Evolutionary conservation across 1,284 basidiomycete genomes (phyloP).

Genomic region (Microbotryomycetes sp.): DNA sequence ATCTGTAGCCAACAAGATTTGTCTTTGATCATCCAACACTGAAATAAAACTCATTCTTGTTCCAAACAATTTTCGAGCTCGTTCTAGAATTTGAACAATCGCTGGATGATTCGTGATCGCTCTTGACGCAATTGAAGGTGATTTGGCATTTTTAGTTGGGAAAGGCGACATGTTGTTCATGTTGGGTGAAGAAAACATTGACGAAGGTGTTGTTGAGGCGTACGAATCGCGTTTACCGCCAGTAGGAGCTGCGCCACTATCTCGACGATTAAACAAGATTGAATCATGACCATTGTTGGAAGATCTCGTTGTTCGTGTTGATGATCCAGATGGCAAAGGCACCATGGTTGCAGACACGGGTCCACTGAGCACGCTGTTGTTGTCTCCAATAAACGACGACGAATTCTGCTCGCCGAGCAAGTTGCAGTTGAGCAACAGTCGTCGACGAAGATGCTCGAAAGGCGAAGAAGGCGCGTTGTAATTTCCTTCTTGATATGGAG

Average conservation of each 20-base stretch:
- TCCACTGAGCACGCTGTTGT: not conserved
- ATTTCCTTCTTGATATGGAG: not conserved
- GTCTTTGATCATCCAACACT: not conserved
- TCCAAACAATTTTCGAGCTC: not conserved
- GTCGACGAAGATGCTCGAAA: not conserved
- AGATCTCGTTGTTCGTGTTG: not conserved
- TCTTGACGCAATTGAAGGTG: not conserved
- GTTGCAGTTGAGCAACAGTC: not conserved
- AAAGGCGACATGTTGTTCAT: not conserved
- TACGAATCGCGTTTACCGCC: not conserved
- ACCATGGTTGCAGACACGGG: not conserved
- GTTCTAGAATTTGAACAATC: not conserved
- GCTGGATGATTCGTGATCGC: constrained; percentile 1
- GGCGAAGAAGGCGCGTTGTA: not conserved
- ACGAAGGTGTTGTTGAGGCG: constrained; percentile 1
- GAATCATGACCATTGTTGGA: not conserved
- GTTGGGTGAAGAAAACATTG: not conserved
- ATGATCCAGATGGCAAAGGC: not conserved
- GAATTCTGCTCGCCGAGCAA: not conserved
- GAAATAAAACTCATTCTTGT: not conserved
- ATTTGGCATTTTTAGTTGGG: not conserved
- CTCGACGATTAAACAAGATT: constrained; percentile 3
- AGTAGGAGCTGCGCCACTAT: too few species aligned
- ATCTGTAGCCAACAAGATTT: not conserved
- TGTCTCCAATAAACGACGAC: too few species aligned